phyloP scores from a whole-genome alignment of 1,139 yeast species.

The Blastobotrys serpentis region DNA sequence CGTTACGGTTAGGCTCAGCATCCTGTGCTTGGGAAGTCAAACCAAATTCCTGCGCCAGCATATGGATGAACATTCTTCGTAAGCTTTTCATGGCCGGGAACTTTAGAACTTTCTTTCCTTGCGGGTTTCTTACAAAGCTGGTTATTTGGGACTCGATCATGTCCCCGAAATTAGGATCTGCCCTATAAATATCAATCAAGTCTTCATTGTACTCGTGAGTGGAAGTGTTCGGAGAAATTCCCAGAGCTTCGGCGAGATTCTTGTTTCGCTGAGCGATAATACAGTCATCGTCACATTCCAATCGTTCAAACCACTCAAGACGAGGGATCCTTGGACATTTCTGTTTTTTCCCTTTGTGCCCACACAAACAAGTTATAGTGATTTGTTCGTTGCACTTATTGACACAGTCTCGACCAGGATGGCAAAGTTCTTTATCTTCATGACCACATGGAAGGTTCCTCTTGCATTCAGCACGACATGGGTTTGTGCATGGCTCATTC shows the following conservation, averaged over 20 bases:
- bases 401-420: constrained; percentile 55
- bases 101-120: constrained; percentile 45
- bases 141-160: constrained; percentile 55
- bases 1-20: constrained; percentile 74
- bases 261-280: constrained; percentile 57
- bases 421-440: constrained; percentile 60
- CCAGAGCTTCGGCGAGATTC: constrained; percentile 63
- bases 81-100: constrained; percentile 72
- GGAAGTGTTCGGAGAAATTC: constrained; percentile 31
- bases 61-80: constrained; percentile 71
- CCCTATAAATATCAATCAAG: constrained; percentile 31
- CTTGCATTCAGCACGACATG: constrained; percentile 51
- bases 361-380: constrained; percentile 61
- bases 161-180: constrained; percentile 36
- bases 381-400: constrained; percentile 54
- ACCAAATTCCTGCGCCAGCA: constrained; percentile 57
- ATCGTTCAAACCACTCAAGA: constrained; percentile 18
- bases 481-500: constrained; percentile 34
- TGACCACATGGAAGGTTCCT: constrained; percentile 68
- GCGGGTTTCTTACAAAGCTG: constrained; percentile 45
- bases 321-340: constrained; percentile 20
- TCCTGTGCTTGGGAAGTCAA: constrained; percentile 75
- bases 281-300: constrained; percentile 75
- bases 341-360: constrained; percentile 44
- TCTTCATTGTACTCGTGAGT: constrained; percentile 29